Base-by-base conservation (phyloP, 768 basidiomycete species). In the Clavaria fumosa region DNA sequence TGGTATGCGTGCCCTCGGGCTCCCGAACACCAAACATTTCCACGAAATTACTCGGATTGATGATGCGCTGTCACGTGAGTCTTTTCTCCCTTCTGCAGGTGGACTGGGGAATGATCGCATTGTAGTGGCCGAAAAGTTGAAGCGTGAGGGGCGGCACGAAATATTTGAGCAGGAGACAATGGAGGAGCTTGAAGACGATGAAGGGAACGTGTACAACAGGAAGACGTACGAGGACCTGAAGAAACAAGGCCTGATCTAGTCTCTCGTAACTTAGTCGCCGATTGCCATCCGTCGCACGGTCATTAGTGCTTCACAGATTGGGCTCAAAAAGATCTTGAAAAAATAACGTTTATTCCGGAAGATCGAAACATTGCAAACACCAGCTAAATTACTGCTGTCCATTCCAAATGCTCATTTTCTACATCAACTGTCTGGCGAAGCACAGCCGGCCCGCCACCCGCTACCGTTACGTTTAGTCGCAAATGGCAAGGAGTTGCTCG, bases 1-100 rank as follows among this genome's bases (percentile, higher is more conserved):
- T 48, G 95, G 91, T 17, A 95, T 99, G 89, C 79, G 89, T 34
- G 90, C 93, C 7, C 69, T 99, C 20, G 95, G 95, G 23, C 67
- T 99, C 40, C 95, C 95, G 1, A 96, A 96, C 47, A 97, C 93
- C 2, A 96, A 93, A 58, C 95, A 99, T 59, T 99, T 97, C 67
- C 90, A 95, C 53, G 95, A 95, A 58, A 96, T 99, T 43, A 97
- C 90, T 18, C 75, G 80, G 36, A 99, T 99, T 45, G 84, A 90
- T 50, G 95, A 99, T 62, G 95, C 91, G 0, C 72, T 99, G 39
- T 74, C 89, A 22, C 64, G 93, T 96, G 54, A 47, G 89, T 76
- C 20, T 7, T 33, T 20, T 28, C 23, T 37, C 22, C 28, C 30
- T 18, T 20, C 39, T 20, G 23, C 12, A 19, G 9, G 23, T 21